phyloP scores from a whole-genome alignment of 140 eudicot genomes.

The Flaveria floridana region DNA sequence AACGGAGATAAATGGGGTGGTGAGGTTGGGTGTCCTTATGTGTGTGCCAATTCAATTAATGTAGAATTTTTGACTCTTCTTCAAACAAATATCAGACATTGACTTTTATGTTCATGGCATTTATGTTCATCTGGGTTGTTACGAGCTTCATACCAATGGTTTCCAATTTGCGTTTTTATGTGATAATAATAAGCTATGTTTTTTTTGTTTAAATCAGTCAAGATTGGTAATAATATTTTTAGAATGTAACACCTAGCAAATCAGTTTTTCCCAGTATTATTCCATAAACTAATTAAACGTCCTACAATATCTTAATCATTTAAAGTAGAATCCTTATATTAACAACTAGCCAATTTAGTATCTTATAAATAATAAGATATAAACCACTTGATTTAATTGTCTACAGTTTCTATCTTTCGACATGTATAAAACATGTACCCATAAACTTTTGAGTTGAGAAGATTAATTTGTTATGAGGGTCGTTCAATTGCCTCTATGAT shows the following conservation, averaged over 20 bases:
- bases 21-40: slow-evolving; percentile 18
- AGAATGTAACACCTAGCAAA: neutral
- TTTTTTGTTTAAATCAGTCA: neutral
- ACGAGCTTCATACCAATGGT: slow-evolving; percentile 19
- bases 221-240: neutral
- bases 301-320: neutral
- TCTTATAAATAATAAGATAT: neutral
- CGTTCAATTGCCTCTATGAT: no score
- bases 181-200: neutral
- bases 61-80: slow-evolving; percentile 15
- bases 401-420: neutral
- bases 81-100: slow-evolving; percentile 8
- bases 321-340: neutral
- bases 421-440: neutral
- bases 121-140: slow-evolving; percentile 24
- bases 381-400: neutral
- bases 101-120: slow-evolving; percentile 18
- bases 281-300: neutral
- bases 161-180: slow-evolving; percentile 15
- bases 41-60: slow-evolving; percentile 19
- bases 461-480: no score
- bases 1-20: slow-evolving; percentile 28
- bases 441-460: neutral
- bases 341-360: neutral
- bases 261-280: no score